A percentile compares a stretch with the other conserved stretches of the same genome.
Evolutionary conservation across 2,329 filamentous ascomycete species (phyloP).

Genomic region (Aspergillus oerlinghausenensis): DNA sequence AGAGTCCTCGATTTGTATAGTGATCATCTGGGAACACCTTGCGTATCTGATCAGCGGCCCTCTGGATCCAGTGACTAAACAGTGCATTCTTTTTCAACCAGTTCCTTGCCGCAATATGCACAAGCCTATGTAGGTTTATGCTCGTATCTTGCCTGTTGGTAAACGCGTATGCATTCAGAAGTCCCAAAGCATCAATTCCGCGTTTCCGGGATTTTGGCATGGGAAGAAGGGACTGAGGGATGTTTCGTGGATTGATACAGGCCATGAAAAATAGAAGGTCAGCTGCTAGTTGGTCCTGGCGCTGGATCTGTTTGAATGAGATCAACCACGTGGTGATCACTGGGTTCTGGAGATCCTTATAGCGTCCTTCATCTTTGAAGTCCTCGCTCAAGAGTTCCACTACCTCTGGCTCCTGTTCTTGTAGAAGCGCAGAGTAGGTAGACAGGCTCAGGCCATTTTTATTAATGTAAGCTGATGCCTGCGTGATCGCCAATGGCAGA

Average conservation of each 20-base stretch:
- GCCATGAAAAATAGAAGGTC: constrained; percentile 34
- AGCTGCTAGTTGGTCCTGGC: constrained; percentile 26
- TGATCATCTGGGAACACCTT: background rate
- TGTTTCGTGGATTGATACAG: constrained; percentile 26
- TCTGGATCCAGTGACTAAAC: background rate
- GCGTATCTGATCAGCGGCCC: background rate
- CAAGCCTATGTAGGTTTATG: background rate
- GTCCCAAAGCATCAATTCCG: constrained; percentile 24
- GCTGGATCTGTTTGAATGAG: constrained; percentile 11
- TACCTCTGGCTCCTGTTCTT: background rate
- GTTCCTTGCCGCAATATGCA: background rate
- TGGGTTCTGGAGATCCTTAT: constrained; percentile 5
- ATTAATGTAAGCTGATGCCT: constrained; percentile 21
- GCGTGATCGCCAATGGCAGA: constrained; percentile 23
- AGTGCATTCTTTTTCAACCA: background rate
- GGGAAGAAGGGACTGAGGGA: constrained; percentile 32
- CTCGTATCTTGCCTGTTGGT: background rate
- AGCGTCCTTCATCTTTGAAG: constrained; percentile 5
- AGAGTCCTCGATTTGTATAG: background rate
- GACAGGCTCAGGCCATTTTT: background rate
- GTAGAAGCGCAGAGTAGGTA: constrained; percentile 2
- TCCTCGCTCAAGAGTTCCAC: constrained; percentile 7
- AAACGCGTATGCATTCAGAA: background rate
- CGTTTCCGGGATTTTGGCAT: constrained; percentile 12
- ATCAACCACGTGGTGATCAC: constrained; percentile 6